Conservation (phyloP, 2,329 filamentous ascomycete species). For the Alternaria triticina region DNA sequence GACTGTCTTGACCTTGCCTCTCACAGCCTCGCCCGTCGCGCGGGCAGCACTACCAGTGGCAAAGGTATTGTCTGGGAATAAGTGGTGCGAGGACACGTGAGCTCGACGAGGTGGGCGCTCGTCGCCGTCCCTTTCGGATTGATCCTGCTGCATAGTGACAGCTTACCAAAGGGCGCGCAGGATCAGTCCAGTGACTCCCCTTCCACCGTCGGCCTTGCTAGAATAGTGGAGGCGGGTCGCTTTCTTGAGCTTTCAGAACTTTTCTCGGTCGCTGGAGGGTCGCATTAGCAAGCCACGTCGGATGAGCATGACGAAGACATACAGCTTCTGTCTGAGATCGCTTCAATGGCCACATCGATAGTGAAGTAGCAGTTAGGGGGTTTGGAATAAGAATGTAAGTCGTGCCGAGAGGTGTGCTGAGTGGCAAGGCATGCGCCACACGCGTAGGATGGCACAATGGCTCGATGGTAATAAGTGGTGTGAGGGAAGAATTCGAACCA, state of each 20-base stretch:
- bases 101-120: not conserved
- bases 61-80: not conserved
- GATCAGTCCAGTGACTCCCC: rapidly evolving
- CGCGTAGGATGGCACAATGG: not conserved
- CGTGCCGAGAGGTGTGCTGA: not conserved
- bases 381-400: not conserved
- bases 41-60: not conserved
- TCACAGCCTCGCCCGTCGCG: not conserved
- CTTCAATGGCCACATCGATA: not conserved
- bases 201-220: rapidly evolving
- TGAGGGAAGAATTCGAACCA: rapidly evolving
- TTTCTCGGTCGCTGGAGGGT: not conserved
- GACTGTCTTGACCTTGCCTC: not conserved
- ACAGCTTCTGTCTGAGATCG: not conserved
- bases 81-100: not conserved
- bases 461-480: not conserved
- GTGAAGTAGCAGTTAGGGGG: not conserved
- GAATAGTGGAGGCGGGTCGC: not conserved
- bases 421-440: not conserved
- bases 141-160: not conserved
- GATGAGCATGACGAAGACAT: not conserved
- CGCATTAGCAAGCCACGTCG: not conserved
- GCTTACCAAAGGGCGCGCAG: not conserved
- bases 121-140: not conserved
- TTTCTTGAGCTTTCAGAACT: not conserved